Percentiles rank a stretch among this genome's conserved stretches.
Evolutionary conservation across 2,329 filamentous ascomycete genomes (phyloP).

Genomic region (Sporothrix luriei): DNA sequence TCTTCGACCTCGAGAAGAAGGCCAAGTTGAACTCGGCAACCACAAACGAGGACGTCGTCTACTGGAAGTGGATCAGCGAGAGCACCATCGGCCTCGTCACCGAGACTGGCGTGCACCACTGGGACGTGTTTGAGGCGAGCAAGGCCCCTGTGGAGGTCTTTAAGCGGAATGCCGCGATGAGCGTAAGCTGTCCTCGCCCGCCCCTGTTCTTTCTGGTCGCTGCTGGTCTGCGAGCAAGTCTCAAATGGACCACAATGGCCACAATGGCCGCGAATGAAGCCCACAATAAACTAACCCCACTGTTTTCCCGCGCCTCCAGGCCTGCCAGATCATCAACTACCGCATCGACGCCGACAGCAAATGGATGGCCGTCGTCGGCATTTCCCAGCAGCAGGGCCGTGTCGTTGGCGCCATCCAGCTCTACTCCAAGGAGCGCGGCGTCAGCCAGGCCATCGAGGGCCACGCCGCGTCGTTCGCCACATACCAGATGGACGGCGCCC

Average conservation of each 20-base stretch:
- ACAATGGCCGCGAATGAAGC: background rate
- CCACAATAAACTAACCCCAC: slow-evolving; percentile 2
- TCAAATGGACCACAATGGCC: background rate
- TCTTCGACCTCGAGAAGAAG: slow-evolving; percentile 93
- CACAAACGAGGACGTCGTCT: slow-evolving; percentile 96
- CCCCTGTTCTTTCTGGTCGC: slow-evolving; percentile 29
- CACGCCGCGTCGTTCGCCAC: slow-evolving; percentile 95
- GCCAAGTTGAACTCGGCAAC: slow-evolving; percentile 94
- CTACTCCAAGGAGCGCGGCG: slow-evolving; percentile 92
- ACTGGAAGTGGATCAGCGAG: slow-evolving; percentile 99
- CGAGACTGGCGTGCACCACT: slow-evolving; percentile 89
- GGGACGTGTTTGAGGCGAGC: slow-evolving; percentile 88
- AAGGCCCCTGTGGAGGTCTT: slow-evolving; percentile 89
- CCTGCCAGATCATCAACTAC: slow-evolving; percentile 99
- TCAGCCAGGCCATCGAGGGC: slow-evolving; percentile 97
- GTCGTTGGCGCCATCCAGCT: slow-evolving; percentile 97
- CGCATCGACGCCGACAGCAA: slow-evolving; percentile 92
- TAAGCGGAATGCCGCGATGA: slow-evolving; percentile 87
- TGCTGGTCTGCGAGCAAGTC: background rate
- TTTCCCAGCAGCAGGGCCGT: slow-evolving; percentile 87
- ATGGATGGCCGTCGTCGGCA: slow-evolving; percentile 98
- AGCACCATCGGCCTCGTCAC: slow-evolving; percentile 86
- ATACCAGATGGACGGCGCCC: slow-evolving; percentile 82
- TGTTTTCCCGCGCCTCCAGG: slow-evolving; percentile 46
- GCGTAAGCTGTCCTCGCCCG: slow-evolving; percentile 56